Base-by-base conservation (phyloP, 306 rosid species). In the Betula pendula region DNA sequence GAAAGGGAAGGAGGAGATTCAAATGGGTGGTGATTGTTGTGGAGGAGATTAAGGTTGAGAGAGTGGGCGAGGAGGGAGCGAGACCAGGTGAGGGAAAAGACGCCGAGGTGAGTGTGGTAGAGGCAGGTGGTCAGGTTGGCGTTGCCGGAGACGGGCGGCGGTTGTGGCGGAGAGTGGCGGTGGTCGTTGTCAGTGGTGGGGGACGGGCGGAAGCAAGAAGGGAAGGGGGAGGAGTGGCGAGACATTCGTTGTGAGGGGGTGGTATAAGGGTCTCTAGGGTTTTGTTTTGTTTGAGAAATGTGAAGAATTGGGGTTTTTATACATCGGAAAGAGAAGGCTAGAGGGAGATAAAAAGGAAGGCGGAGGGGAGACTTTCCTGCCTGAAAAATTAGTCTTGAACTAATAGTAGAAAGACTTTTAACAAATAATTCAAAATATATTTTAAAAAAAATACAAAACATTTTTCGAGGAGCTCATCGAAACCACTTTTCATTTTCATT, bases 31-130 rank as follows among this genome's bases (percentile, higher is more conserved):
- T 80, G 82, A 25, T 86, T 63, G 31, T 33, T 68, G 74, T 74
- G 89, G 52, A 90, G 88, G 48, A 84, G 79, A 52, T 66, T 62
- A 35, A 95, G 79, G 75, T 88, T 96, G 80, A 95, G 96, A 43
- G 97, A 90, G 48, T 95, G 97, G 22, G 97, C 91, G 0, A 95
- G 70, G 65, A 92, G 82, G 78, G 97, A 88, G 71, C 96, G 96
- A 1, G 98, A 92, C 99, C 99, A 95, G 0, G 97, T 90, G 10
- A 92, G 81, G 9, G 97, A 85, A 33, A 95, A 87, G 6, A 86
- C 71, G 13, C 97, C 99, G 35, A 79, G 53, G 69, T 84, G 82
- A 15, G 99, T 92, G 79, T 92, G 88, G 91, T 89, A 95, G 65
- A 95, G 86, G 29, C 88, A 88, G 50, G 95, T 87, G 68, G 96